Evolutionary conservation across 441 rosid genomes (phyloP).

Genomic region (Erysimum cheiri): DNA sequence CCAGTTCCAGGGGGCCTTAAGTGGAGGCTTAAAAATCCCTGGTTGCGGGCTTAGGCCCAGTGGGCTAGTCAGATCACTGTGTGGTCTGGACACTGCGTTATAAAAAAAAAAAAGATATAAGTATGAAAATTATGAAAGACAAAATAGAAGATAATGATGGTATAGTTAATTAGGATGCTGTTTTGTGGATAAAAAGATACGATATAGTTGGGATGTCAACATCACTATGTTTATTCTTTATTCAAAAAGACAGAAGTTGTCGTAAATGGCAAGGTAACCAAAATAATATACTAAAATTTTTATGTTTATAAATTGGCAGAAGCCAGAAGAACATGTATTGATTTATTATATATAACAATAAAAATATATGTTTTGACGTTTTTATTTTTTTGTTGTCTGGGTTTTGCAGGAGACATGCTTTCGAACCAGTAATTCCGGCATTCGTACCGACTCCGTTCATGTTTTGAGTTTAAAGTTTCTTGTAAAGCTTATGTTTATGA

Average conservation of each 20-base stretch:
- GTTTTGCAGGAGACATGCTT: conserved; percentile 48
- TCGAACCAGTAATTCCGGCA: conserved; percentile 52
- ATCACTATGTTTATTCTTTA: conserved; percentile 24
- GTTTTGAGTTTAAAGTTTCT: conserved; percentile 47
- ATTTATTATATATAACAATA: no score
- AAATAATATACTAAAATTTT: background rate
- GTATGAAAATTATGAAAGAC: no score
- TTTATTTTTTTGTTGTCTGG: background rate
- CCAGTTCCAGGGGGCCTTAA: no score
- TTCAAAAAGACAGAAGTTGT: conserved; percentile 28
- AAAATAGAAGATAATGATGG: no score
- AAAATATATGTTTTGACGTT: conserved; percentile 1
- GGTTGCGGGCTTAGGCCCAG: no score
- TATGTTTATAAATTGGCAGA: background rate
- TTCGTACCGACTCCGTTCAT: conserved; percentile 74
- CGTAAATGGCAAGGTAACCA: conserved; percentile 5
- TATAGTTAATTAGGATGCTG: conserved; percentile 31
- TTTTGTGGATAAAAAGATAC: conserved; percentile 39
- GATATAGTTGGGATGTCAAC: conserved; percentile 34
- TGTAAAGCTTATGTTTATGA: conserved; percentile 25
- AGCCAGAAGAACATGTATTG: background rate
- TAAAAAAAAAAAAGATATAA: no score
- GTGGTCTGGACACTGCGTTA: no score
- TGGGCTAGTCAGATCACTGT: no score
- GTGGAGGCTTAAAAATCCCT: no score